Percentiles rank a stretch among this genome's conserved stretches.
Conservation (phyloP, 768 basidiomycete species). For the Baorangia bicolor region DNA sequence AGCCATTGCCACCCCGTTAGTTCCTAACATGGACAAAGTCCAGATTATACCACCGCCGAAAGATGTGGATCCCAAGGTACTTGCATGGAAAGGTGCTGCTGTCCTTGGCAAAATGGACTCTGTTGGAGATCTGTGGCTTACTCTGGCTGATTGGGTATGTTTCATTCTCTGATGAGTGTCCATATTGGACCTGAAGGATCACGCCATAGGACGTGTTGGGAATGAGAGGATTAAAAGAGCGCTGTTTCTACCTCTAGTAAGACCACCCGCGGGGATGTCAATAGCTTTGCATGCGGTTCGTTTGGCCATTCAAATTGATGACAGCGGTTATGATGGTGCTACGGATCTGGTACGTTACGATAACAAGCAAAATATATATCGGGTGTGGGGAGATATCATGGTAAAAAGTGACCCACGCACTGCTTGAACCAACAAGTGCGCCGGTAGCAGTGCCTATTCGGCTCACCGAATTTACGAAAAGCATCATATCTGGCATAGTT, state of each 20-base stretch:
- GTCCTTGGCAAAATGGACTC: slow-evolving; percentile 92
- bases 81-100: slow-evolving; percentile 94
- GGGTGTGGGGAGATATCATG: neutral
- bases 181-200: slow-evolving; percentile 2
- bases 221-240: slow-evolving; percentile 77
- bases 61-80: slow-evolving; percentile 84
- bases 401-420: neutral
- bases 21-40: slow-evolving; percentile 83
- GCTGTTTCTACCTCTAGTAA: slow-evolving; percentile 71
- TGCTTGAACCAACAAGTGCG: neutral
- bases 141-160: slow-evolving; percentile 82
- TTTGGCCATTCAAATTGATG: neutral
- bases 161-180: neutral
- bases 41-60: slow-evolving; percentile 93
- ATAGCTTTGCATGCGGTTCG: neutral
- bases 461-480: slow-evolving; percentile 12
- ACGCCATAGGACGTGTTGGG: slow-evolving; percentile 65
- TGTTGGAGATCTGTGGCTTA: slow-evolving; percentile 86
- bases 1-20: slow-evolving; percentile 80
- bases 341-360: slow-evolving; percentile 15
- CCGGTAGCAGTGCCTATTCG: neutral
- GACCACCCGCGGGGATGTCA: neutral
- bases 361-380: slow-evolving; percentile 4
- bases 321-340: neutral
- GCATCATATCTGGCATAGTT: slow-evolving; percentile 20